Evolutionary conservation across 257 asterid genomes (phyloP).

Genomic region (Ocimum tenuiflorum): DNA sequence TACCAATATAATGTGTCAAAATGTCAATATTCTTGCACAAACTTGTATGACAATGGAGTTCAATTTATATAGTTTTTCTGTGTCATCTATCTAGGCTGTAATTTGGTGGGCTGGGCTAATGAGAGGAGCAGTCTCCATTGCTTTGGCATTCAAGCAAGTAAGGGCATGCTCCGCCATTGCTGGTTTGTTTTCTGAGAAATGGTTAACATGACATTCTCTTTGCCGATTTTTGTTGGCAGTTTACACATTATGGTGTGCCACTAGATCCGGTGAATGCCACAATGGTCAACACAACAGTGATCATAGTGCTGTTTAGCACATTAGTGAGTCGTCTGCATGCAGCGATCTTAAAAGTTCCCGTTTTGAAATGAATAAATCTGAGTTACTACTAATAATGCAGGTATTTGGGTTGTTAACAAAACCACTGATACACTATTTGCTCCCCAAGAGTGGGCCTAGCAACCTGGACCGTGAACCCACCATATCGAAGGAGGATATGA

Average conservation of each 20-base stretch:
- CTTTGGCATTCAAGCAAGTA: constrained; percentile 95
- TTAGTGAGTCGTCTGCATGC: no score
- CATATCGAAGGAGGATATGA: constrained; percentile 51
- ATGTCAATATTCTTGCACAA: not conserved
- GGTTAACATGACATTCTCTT: not conserved
- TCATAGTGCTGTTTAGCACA: constrained; percentile 76
- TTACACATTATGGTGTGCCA: constrained; percentile 68
- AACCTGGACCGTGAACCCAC: constrained; percentile 56
- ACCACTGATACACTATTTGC: constrained; percentile 56
- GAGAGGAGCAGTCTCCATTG: constrained; percentile 98
- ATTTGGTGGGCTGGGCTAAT: constrained; percentile 98
- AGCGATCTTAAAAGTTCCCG: no score
- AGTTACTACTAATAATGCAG: no score
- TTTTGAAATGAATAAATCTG: no score
- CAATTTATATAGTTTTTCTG: no score
- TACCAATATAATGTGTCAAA: not conserved
- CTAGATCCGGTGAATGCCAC: constrained; percentile 57
- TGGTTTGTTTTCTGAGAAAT: not conserved
- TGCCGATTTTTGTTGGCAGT: constrained; percentile 32
- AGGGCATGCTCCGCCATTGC: not conserved
- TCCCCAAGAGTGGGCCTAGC: constrained; percentile 36
- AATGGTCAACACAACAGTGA: constrained; percentile 57
- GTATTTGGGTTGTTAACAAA: constrained; percentile 77
- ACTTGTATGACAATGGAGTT: not conserved
- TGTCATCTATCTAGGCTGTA: constrained; percentile 52